Evolutionary conservation across 768 basidiomycete species (phyloP), one percentile per base, ranked within the genome.

Genomic region (Cystobasidiopsis lactophilus): DNA sequence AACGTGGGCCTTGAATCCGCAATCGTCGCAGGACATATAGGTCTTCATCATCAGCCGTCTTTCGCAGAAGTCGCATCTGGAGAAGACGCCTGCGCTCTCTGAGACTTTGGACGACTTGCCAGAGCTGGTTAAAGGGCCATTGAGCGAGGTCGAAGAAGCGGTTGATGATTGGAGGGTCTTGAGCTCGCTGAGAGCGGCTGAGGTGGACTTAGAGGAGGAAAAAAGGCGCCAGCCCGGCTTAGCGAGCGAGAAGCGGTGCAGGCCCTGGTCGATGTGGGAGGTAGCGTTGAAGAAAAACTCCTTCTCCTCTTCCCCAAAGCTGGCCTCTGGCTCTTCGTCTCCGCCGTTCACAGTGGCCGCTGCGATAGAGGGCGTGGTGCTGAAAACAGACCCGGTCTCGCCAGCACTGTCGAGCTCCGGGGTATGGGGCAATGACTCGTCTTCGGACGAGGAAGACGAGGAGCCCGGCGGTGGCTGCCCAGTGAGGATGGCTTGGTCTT

Each of bases 161-260:
- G 50, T 33, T 4, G n/a, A 19, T 21, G 1, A 40, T 29, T 35
- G 47, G 27, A 29, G 44, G 33, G 56, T 46, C 39, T 57, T 26
- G 37, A 18, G 26, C n/a, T 40, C 53, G 39, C 3, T 53, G 45
- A 3, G 52, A 16, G 41, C 57, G 31, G 18, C 50, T 45, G 13
- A 51, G 44, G 46, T 55, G 33, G 51, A 54, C 45, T 49, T 24
- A n/a, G n/a, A n/a, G 11, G 70, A 56, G 44, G 54, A 47, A 46
- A 54, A 58, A 26, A 52, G 58, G 31, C 57, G n/a, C 61, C 56
- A 54, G 3, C 82, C 82, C 16, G 84, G 83, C 64, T 80, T 83
- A 60, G 86, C 72, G 30, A 88, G 72, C 21, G 85, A 80, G 70
- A 89, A 89, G 18, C 86, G 79, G 64, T 88, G 85, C 2, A 85